Conservation (phyloP, 2,329 filamentous ascomycete species). For the Tolypocladium guangdongense region DNA sequence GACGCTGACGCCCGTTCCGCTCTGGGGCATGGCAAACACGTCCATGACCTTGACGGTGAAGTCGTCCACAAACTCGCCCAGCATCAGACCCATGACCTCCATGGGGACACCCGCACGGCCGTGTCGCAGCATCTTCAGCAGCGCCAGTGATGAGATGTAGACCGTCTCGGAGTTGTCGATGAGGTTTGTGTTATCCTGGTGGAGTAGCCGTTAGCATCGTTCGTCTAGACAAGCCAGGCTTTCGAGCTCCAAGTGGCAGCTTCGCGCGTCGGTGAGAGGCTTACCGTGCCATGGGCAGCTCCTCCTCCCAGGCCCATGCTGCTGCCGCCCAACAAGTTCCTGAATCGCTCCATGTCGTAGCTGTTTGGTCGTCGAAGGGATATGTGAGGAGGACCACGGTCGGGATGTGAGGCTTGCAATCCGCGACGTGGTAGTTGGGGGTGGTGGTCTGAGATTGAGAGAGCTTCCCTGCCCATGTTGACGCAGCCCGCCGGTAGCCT, state of each 20-base stretch:
- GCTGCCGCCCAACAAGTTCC: constrained; percentile 72
- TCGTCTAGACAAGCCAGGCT: background rate
- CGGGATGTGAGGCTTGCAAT: background rate
- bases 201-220: background rate
- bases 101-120: constrained; percentile 95
- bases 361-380: no score
- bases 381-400: constrained; percentile 2
- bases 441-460: background rate
- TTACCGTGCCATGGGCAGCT: constrained; percentile 28
- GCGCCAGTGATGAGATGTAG: constrained; percentile 93
- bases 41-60: constrained; percentile 98
- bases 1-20: constrained; percentile 93
- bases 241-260: background rate
- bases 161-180: constrained; percentile 99
- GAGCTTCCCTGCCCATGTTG: background rate
- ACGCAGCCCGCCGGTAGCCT: constrained; percentile 2
- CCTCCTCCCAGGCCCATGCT: constrained; percentile 54
- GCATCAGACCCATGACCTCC: constrained; percentile 99
- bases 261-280: constrained; percentile 7
- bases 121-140: constrained; percentile 97
- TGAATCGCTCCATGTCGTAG: constrained; percentile 77
- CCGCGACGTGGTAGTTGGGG: background rate
- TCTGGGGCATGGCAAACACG: constrained; percentile 99
- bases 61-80: constrained; percentile 97
- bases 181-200: constrained; percentile 75